Percentiles rank a stretch among this genome's conserved stretches.
phyloP scores from a whole-genome alignment of 2,329 filamentous ascomycete species.

The Thyridium curvatum region DNA sequence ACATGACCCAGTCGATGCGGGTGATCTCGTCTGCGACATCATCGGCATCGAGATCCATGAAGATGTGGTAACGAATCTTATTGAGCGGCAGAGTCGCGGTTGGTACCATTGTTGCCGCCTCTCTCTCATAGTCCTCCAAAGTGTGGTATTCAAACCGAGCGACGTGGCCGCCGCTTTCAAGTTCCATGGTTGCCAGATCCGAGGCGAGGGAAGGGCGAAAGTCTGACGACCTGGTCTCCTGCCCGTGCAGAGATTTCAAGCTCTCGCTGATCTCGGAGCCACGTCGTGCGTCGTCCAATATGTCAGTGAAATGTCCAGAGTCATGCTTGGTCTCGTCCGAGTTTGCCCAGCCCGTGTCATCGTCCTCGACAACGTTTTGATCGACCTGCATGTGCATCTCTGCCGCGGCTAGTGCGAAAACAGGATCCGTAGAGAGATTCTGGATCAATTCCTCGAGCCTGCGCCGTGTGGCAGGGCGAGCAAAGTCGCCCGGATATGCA shows the following conservation, averaged over 20 bases:
- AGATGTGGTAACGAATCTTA: slow-evolving; percentile 82
- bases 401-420: slow-evolving; percentile 78
- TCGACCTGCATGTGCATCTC: slow-evolving; percentile 80
- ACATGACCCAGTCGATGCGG: slow-evolving; percentile 97
- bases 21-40: slow-evolving; percentile 88
- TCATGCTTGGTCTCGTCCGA: slow-evolving; percentile 57
- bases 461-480: slow-evolving; percentile 65
- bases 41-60: slow-evolving; percentile 82
- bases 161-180: slow-evolving; percentile 25
- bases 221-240: slow-evolving; percentile 32
- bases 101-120: slow-evolving; percentile 67
- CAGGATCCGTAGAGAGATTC: slow-evolving; percentile 67
- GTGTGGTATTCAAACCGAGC: slow-evolving; percentile 54
- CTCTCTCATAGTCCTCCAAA: slow-evolving; percentile 73
- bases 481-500: slow-evolving; percentile 89
- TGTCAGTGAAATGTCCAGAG: slow-evolving; percentile 11
- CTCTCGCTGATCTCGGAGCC: slow-evolving; percentile 32
- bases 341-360: slow-evolving; percentile 89
- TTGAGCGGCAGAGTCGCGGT: slow-evolving; percentile 63
- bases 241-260: slow-evolving; percentile 41
- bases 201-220: slow-evolving; percentile 40
- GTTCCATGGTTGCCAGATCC: slow-evolving; percentile 31
- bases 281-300: slow-evolving; percentile 12
- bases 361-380: slow-evolving; percentile 68
- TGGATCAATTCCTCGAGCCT: slow-evolving; percentile 70